Percentiles rank a stretch among this genome's conserved stretches.
Evolutionary conservation across 768 basidiomycete genomes (phyloP).

Genomic region (Pleurotus djamor): DNA sequence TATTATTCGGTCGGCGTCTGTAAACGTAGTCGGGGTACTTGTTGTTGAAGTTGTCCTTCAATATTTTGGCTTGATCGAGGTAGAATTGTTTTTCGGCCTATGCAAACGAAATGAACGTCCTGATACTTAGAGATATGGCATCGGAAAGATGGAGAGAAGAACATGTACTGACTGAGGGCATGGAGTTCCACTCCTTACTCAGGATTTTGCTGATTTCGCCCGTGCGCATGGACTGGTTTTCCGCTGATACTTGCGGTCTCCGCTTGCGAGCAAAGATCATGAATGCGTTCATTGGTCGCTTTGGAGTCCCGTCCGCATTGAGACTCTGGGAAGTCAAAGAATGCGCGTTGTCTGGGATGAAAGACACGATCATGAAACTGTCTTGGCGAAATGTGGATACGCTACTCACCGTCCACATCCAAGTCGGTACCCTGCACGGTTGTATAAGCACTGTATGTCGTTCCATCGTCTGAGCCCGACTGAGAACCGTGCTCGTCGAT

Average conservation of each 20-base stretch:
- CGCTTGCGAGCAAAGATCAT: conserved; percentile 89
- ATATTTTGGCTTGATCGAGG: conserved; percentile 79
- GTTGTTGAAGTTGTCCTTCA: conserved; percentile 84
- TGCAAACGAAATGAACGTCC: background rate
- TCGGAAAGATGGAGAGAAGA: background rate
- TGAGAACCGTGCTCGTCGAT: conserved; percentile 47
- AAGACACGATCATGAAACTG: conserved; percentile 6
- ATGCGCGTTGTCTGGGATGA: conserved; percentile 28
- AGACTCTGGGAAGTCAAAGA: conserved; percentile 75
- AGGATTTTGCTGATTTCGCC: conserved; percentile 89
- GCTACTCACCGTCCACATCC: conserved; percentile 47
- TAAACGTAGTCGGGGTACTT: conserved; percentile 92
- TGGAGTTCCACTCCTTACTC: conserved; percentile 82
- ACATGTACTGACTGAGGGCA: conserved; percentile 58
- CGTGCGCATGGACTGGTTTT: conserved; percentile 86
- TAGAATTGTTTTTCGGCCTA: conserved; percentile 86
- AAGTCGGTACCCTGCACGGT: conserved; percentile 36
- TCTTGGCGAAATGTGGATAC: too few species aligned
- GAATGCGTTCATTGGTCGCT: conserved; percentile 92
- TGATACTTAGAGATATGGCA: background rate
- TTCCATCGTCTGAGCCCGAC: conserved; percentile 58
- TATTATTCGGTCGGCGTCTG: conserved; percentile 84
- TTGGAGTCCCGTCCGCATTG: conserved; percentile 85
- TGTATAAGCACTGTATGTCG: conserved; percentile 28
- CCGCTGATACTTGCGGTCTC: conserved; percentile 81